Evolutionary conservation across 768 basidiomycete genomes (phyloP), one percentile per base, ranked within the genome.

Genomic region (Rhodocollybia butyracea): DNA sequence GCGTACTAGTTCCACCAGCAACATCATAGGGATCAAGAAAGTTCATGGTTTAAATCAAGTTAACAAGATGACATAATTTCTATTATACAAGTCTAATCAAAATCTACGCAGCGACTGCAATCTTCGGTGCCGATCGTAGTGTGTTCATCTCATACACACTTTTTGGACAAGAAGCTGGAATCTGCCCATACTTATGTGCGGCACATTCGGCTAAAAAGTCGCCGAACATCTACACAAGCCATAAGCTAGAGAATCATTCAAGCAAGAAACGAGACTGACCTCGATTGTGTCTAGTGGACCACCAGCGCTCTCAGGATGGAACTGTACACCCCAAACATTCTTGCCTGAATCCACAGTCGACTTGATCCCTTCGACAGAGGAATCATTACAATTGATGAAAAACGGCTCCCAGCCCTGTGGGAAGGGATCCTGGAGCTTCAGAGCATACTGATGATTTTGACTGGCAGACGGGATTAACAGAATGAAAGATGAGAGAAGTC

Each of bases 311-410:
- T 99, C 97, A 15, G 97, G 97, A 71, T 99, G 97, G 85, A 98
- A 99, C 66, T 99, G 97, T 21, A 98, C 96, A 61, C 96, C 97
- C 93, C 94, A 98, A 29, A 98, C 81, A 60, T 85, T 87, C 75
- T 88, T 93, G 52, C 94, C 94, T 22, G 93, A 94, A 10, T 86
- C 89, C 0, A 75, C 66, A 2, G 97, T 97, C 17, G 94, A 95
- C 73, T 94, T 98, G 80, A 98, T 97, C 36, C 97, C 97, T 68
- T 98, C 97, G 15, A 98, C 94, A 1, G 94, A 97, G 15, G 96
- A 98, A 73, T 98, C 96, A 66, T 98, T 98, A 74, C 94, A 97
- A 74, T 98, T 99, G 77, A 98, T 96, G 79, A 99, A 99, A 82
- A 96, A 98, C 0, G 96, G 96, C 63, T 96, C 94, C 94, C 94